These are phyloP conservation scores for Ogataea allantospora DNA, from an alignment of 805 yeast species.

Conservation along the genomic window DNA sequence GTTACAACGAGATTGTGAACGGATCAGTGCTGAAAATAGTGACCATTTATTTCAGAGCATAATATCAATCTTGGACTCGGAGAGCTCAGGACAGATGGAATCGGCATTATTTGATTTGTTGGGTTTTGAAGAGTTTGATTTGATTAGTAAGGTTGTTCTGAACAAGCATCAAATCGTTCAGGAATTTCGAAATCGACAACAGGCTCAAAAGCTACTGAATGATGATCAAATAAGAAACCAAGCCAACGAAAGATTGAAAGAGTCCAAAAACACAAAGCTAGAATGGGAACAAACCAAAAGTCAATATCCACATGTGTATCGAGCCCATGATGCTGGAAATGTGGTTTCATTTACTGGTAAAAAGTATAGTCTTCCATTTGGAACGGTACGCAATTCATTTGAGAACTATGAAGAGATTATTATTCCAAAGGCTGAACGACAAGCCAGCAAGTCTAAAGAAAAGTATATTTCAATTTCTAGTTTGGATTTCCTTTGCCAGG, in stretches of 20 bases:
- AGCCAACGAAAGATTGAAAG: slow-evolving; percentile 48
- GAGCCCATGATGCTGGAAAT: slow-evolving; percentile 63
- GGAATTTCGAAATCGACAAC: slow-evolving; percentile 15
- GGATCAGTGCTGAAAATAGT: slow-evolving; percentile 28
- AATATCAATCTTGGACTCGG: slow-evolving; percentile 34
- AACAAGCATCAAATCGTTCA: slow-evolving; percentile 37
- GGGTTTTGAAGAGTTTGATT: slow-evolving; percentile 83
- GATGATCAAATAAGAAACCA: slow-evolving; percentile 55
- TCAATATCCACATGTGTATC: slow-evolving; percentile 84
- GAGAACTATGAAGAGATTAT: slow-evolving; percentile 68
- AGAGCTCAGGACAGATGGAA: slow-evolving; percentile 58
- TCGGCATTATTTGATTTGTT: slow-evolving; percentile 71
- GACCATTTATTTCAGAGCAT: slow-evolving; percentile 23
- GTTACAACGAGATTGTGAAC: slow-evolving; percentile 23
- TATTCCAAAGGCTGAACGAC: slow-evolving; percentile 70
- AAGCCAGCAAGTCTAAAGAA: slow-evolving; percentile 41
- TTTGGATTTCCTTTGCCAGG: slow-evolving; percentile 75
- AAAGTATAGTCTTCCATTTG: slow-evolving; percentile 74
- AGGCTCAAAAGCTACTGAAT: slow-evolving; percentile 38
- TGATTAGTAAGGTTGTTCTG: slow-evolving; percentile 62
- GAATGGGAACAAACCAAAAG: slow-evolving; percentile 45
- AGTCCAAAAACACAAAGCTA: slow-evolving; percentile 48
- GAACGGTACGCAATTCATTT: slow-evolving; percentile 64
- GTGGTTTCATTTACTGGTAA: slow-evolving; percentile 79
- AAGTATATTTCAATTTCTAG: slow-evolving; percentile 56